Base-by-base conservation (phyloP, 2,329 filamentous ascomycete species). In the Microcera coccophila region DNA sequence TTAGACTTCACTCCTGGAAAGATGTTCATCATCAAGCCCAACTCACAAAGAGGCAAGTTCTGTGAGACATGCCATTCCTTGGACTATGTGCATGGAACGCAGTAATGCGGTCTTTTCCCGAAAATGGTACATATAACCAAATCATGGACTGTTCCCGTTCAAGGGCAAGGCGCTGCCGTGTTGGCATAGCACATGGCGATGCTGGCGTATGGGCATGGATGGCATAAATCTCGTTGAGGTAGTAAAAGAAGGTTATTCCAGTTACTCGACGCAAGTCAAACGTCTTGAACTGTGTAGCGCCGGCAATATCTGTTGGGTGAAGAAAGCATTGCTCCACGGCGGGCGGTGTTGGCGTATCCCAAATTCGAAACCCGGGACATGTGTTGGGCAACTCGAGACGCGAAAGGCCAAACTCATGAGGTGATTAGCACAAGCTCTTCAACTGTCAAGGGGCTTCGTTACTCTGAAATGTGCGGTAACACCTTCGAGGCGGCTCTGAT, bases 71-170 rank as follows among this genome's bases (percentile, higher is more conserved):
- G n/a, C 3, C 31, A 26, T 10, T 21, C 16, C 22, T 38, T 8
- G 28, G 33, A 18, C 8, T 38, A 22, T 37, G 32, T 14, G 38
- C 33, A 15, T 42, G 47, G 15, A 49, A 12, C 26, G 44, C 43
- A 42, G 34, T 8, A 28, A 52, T 35, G 9, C 32, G 35, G 39
- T 52, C 49, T 11, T 39, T 15, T 38, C 31, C 21, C 22, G 47
- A 41, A 20, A 52, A 32, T 15, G 49, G 49, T 37, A 49, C 28
- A 41, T 52, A 49, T 12, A 49, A 41, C 49, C 47, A 52, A 24
- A 31, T 17, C 16, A 39, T 37, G 12, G 39, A 45, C 24, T 10
- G 39, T 40, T 39, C 47, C 33, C 37, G 36, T 32, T 37, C 41
- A 14, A 10, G 32, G 20, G 44, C 39, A 17, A 52, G 37, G 14